Conservation (phyloP, 305 asterid genomes). For the Petunia hybrid region DNA sequence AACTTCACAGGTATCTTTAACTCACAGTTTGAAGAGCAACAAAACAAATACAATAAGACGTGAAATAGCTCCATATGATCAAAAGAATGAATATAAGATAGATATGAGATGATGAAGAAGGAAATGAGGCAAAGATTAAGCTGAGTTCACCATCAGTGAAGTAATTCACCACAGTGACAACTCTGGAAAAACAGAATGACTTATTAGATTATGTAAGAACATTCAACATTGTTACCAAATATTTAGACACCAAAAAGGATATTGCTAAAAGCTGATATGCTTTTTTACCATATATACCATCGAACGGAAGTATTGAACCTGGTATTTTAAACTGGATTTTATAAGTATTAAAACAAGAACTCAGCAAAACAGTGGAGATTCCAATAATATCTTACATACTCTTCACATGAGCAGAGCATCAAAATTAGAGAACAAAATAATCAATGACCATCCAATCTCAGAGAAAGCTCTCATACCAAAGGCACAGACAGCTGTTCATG, state of each 20-base stretch:
- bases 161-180: neutral
- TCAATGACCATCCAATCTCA: neutral
- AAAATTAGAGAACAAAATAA: slow-evolving; percentile 25
- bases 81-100: neutral
- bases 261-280: neutral
- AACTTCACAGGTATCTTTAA: slow-evolving; percentile 6
- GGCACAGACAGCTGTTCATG: slow-evolving; percentile 78
- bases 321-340: neutral
- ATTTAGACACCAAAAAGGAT: no score
- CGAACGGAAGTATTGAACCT: neutral
- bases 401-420: neutral
- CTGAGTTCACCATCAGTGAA: neutral
- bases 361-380: neutral
- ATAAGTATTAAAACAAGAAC: neutral
- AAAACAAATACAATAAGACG: neutral
- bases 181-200: neutral
- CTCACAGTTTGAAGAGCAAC: neutral
- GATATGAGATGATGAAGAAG: neutral
- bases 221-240: neutral
- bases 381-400: neutral
- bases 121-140: neutral
- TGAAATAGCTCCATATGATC: neutral
- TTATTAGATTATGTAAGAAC: neutral
- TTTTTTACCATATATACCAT: no score
- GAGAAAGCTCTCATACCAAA: slow-evolving; percentile 59